These are phyloP conservation scores for Tetracentron sinense DNA, from an alignment of 164 flowering plant species.

Conservation along the genomic window DNA sequence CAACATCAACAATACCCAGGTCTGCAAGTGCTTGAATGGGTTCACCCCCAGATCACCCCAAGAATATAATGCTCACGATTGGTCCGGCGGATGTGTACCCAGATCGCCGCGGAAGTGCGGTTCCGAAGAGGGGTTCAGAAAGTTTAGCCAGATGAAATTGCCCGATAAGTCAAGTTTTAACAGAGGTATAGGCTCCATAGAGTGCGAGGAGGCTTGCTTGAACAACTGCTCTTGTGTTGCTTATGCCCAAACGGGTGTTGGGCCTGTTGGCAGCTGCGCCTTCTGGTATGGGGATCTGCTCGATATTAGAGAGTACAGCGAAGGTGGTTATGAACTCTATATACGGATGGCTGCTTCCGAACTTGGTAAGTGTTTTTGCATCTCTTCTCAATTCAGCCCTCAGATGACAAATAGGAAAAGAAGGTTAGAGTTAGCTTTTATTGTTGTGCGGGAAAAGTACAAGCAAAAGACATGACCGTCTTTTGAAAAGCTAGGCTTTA, in stretches of 20 bases:
- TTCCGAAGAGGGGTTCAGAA: constrained; percentile 13
- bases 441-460: too few species aligned
- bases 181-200: constrained; percentile 16
- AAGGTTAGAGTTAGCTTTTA: too few species aligned
- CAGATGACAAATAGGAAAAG: too few species aligned
- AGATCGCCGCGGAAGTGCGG: constrained; percentile 6
- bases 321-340: constrained; percentile 44
- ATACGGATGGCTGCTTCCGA: constrained; percentile 47
- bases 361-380: too few species aligned
- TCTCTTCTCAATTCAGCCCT: too few species aligned
- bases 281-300: constrained; percentile 45
- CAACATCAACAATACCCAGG: not conserved
- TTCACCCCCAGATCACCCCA: constrained; percentile 7
- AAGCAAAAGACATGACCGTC: too few species aligned
- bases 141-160: constrained; percentile 11
- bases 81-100: constrained; percentile 23
- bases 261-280: constrained; percentile 35
- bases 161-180: constrained; percentile 21
- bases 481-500: too few species aligned
- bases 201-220: constrained; percentile 23
- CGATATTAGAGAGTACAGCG: constrained; percentile 35
- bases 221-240: constrained; percentile 36
- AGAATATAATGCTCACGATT: not conserved
- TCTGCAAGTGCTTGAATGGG: constrained; percentile 14
- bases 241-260: constrained; percentile 16